Evolutionary conservation across 331 rosid species (phyloP), one percentile per base, ranked within the genome.

Genomic region (Cydonia oblonga): DNA sequence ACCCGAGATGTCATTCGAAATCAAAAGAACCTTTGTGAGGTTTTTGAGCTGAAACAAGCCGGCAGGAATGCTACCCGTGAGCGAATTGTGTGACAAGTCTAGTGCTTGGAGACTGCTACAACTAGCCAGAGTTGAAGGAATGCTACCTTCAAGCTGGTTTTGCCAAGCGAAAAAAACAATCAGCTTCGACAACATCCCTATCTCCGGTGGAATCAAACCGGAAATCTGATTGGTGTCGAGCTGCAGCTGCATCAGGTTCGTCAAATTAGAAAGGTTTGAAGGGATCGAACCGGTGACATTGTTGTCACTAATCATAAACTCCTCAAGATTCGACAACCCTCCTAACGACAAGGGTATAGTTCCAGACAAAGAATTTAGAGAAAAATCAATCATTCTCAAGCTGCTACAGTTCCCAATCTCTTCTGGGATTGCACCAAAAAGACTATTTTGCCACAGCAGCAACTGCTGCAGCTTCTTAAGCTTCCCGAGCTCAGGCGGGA

Each of bases 121-220:
- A 68, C 80, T 82, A 25, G 81, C 87, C 79, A 93, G 82, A 83
- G 76, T 70, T 0, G 81, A 80, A 75, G 98, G 97, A 77, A 93
- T 84, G 77, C 96, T 89, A 84, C 98, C 98, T 82, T 91, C 98
- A 25, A 93, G 96, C 76, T 89, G 96, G 82, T 93, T 93, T 75
- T 85, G 84, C 98, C 98, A 93, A 64, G 97, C 97, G 6, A 90
- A 86, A 76, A 93, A 86, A 74, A 93, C 92, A 12, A 57, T 44
- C 16, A 93, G 86, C 78, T 82, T 88, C 12, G 89, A 77, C 76
- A 93, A 58, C 80, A 61, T 44, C 28, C 96, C 96, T 75, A 93
- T 79, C 87, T 87, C 92, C 1, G 85, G 75, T 49, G 98, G 98
- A 74, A 93, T 85, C 85, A 91, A 79, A 68, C 98, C 97, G 18